These are phyloP conservation scores for Laburnicola sp. DNA, from an alignment of 2,329 filamentous ascomycete species.

Conservation along the genomic window DNA sequence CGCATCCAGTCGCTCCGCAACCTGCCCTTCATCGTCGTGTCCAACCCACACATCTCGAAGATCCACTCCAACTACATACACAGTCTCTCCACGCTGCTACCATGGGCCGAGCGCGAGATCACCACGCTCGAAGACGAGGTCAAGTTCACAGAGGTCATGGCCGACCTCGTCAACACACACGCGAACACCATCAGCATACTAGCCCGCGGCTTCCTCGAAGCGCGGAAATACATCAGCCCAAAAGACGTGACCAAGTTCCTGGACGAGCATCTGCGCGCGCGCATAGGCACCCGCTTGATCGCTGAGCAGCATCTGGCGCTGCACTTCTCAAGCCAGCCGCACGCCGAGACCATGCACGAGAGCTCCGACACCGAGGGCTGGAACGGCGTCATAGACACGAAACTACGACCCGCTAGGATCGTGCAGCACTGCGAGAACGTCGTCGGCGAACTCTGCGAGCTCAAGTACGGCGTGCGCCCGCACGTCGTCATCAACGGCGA, in stretches of 20 bases:
- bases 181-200: slow-evolving; percentile 92
- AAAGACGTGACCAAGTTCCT: slow-evolving; percentile 86
- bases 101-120: slow-evolving; percentile 75
- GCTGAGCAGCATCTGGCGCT: slow-evolving; percentile 96
- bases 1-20: slow-evolving; percentile 92
- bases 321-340: slow-evolving; percentile 73
- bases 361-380: slow-evolving; percentile 62
- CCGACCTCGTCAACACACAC: slow-evolving; percentile 93
- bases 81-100: slow-evolving; percentile 85
- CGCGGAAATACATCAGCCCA: slow-evolving; percentile 82
- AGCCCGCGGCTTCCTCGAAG: slow-evolving; percentile 90
- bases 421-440: slow-evolving; percentile 85
- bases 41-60: slow-evolving; percentile 90
- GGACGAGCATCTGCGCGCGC: slow-evolving; percentile 88
- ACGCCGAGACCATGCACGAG: slow-evolving; percentile 57
- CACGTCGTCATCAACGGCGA: slow-evolving; percentile 80
- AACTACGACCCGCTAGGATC: slow-evolving; percentile 76
- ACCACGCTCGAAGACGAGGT: slow-evolving; percentile 83
- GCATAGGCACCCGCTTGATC: slow-evolving; percentile 91
- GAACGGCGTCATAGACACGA: slow-evolving; percentile 94
- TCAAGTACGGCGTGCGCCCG: slow-evolving; percentile 90
- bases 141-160: slow-evolving; percentile 86
- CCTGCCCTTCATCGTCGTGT: slow-evolving; percentile 95
- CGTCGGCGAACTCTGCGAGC: slow-evolving; percentile 93
- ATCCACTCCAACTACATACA: slow-evolving; percentile 98